Evolutionary conservation across 169 alveolate species (phyloP), one percentile per base, ranked within the genome.

Genomic region (Pseudocohnilembus persalinus): DNA sequence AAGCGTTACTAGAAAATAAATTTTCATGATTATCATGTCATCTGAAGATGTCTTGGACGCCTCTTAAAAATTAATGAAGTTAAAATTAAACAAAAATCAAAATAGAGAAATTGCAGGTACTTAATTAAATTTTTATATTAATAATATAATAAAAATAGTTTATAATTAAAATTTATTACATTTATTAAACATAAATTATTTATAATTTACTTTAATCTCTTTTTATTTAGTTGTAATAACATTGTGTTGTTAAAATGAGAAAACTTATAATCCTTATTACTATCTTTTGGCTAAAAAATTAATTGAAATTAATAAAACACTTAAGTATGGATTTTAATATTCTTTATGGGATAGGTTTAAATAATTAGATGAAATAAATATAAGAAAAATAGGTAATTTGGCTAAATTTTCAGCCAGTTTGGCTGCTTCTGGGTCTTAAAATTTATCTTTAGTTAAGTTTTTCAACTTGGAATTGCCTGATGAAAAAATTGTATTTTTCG

Each of bases 341-440:
- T 31, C 76, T 34, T 0, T 82, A 1, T 82, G 87, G 87, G 87
- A 82, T 74, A 82, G 73, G 29, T 82, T 82, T 35, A 82, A 82
- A 82, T 73, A 73, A 49, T n/a, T 82, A 11, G 81, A 73, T 73
- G 35, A 74, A 0, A 73, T 35, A 1, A 73, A 31, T 74, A 27
- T 73, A n/a, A 82, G 87, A 74, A 82, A 82, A 74, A 28, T 32
- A 74, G 33, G 31, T 11, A 82, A 82, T 34, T 35, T 82, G 29
- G 87, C 87, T 29, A 74, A 74, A 29, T 82, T 82, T 35, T 28
- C 64, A 15, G 34, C 87, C 0, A 31, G 29, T 32, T 25, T 82
- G 1, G n/a, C 49, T 29, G 75, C 30, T 26, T 73, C 72, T 24
- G 74, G 32, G 28, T 28, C 75, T 73, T 64, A 73, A n/a, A 82